Evolutionary conservation across 2,329 filamentous ascomycete species (phyloP).

Genomic region (Madurella fahalii): DNA sequence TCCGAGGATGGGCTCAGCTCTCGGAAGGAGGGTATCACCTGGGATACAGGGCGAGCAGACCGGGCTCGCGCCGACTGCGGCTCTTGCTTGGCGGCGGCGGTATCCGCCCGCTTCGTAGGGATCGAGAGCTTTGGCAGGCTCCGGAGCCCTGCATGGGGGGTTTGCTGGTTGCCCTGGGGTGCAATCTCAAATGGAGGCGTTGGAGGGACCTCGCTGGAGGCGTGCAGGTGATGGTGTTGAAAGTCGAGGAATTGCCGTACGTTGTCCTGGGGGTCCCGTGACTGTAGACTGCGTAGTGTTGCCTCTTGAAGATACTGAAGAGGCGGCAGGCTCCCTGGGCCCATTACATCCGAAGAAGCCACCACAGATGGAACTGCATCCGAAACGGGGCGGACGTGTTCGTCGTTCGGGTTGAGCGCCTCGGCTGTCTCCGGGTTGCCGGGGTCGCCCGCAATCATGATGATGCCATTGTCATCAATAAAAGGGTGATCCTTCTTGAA

Average conservation of each 20-base stretch:
- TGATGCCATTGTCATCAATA: slow-evolving; percentile 59
- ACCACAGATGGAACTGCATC: slow-evolving; percentile 77
- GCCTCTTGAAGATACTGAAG: slow-evolving; percentile 71
- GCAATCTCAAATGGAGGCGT: slow-evolving; percentile 67
- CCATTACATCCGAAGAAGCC: slow-evolving; percentile 86
- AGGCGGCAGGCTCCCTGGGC: slow-evolving; percentile 59
- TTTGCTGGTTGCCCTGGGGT: slow-evolving; percentile 38
- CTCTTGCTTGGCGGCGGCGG: slow-evolving; percentile 29
- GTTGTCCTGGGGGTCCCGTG: slow-evolving; percentile 83
- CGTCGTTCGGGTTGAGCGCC: slow-evolving; percentile 51
- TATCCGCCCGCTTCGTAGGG: slow-evolving; percentile 37
- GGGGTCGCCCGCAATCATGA: slow-evolving; percentile 74
- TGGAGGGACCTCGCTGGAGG: slow-evolving; percentile 56
- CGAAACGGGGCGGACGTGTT: slow-evolving; percentile 62
- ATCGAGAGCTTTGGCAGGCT: slow-evolving; percentile 61
- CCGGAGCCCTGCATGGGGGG: slow-evolving; percentile 50
- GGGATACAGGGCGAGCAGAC: slow-evolving; percentile 24
- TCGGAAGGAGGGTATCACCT: slow-evolving; percentile 26
- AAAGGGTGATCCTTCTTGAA: slow-evolving; percentile 74
- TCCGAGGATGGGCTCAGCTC: slow-evolving; percentile 24
- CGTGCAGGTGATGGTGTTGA: slow-evolving; percentile 56
- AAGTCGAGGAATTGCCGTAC: slow-evolving; percentile 88
- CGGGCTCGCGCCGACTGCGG: slow-evolving; percentile 25
- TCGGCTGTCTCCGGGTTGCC: slow-evolving; percentile 67
- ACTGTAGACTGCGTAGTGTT: slow-evolving; percentile 63